A percentile compares a stretch with the other conserved stretches of the same genome.
phyloP scores from a whole-genome alignment of 768 basidiomycete genomes.

The Rhizopogon roseolus region DNA sequence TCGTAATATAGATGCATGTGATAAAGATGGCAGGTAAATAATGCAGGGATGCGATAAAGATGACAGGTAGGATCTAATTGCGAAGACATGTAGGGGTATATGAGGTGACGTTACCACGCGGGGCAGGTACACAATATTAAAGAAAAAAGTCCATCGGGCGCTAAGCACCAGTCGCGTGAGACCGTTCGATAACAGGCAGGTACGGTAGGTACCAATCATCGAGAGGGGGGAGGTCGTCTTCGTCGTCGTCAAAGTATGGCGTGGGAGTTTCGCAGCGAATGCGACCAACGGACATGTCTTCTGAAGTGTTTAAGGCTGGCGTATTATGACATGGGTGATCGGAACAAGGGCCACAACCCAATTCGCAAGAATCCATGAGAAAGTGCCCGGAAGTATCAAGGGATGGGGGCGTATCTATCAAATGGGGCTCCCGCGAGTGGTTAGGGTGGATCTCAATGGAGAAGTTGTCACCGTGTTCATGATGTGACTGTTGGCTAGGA shows the following conservation, averaged over 20 bases:
- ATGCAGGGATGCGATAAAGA: neutral
- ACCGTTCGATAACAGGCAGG: constrained; percentile 6
- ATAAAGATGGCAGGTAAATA: no score
- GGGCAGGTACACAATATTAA: constrained; percentile 1
- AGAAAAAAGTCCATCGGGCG: neutral
- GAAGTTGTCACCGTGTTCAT: neutral
- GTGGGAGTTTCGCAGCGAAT: neutral
- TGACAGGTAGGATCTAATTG: neutral
- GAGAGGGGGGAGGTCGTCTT: constrained; percentile 10
- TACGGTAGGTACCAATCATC: constrained; percentile 16
- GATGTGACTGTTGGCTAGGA: neutral
- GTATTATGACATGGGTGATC: neutral
- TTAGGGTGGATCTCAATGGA: neutral
- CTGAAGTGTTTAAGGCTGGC: neutral
- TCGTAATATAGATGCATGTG: no score
- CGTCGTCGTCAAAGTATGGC: constrained; percentile 3
- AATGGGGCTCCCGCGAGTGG: constrained; percentile 2
- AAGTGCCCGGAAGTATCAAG: neutral
- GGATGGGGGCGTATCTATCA: neutral
- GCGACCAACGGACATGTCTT: neutral
- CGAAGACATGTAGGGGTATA: neutral
- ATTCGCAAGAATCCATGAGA: constrained; percentile 4
- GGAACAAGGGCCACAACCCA: neutral
- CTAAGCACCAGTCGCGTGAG: neutral
- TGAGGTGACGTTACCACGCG: neutral